Evolutionary conservation across 2,329 filamentous ascomycete genomes (phyloP), one percentile per base, ranked within the genome.

Genomic region (Neurospora crassa): DNA sequence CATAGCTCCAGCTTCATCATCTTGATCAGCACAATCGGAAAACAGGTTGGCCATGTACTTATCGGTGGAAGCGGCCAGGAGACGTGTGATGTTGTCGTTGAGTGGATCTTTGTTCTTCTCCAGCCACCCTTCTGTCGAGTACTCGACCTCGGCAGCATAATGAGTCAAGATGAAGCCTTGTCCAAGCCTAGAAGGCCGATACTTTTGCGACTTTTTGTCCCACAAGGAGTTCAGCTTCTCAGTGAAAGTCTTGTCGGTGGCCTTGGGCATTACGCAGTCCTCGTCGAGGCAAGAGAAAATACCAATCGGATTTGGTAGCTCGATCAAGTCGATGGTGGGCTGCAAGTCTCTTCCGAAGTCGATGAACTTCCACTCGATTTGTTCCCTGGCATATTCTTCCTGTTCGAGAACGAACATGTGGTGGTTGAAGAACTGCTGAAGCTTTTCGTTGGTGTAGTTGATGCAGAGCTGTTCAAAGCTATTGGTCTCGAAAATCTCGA

Each of bases 371-470:
- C 96, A 99, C 82, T 99, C 96, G 76, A 99, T 99, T 80, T 97
- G 93, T 79, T 99, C 96, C 68, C 95, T 87, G 10, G 96, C 94
- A 80, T 99, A 99, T 80, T 99, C 96, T 80, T 99, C 96, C 78
- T 99, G 96, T 79, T 99, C 96, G 8, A 99, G 85, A 11, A 99
- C 96, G 78, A 99, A 99, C 96, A 99, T 99, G 84, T 99, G 96
- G 79, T 99, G 96, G 78, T 99, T 99, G 87, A 99, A 99, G 81
- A 99, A 99, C 76, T 99, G 96, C 78, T 99, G 96, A 7, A 99
- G 88, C 81, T 97, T 99, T 81, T 99, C 96, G 82, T 99, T 99
- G 73, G 96, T 98, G 82, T 99, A 99, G 82, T 99, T 99, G 86
- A 99, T 99, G 84, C 96, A 99, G 6, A 99, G 87, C 81, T 99